Conservation (phyloP, 2,329 filamentous ascomycete species). For the Diaporthe ilicicola region DNA sequence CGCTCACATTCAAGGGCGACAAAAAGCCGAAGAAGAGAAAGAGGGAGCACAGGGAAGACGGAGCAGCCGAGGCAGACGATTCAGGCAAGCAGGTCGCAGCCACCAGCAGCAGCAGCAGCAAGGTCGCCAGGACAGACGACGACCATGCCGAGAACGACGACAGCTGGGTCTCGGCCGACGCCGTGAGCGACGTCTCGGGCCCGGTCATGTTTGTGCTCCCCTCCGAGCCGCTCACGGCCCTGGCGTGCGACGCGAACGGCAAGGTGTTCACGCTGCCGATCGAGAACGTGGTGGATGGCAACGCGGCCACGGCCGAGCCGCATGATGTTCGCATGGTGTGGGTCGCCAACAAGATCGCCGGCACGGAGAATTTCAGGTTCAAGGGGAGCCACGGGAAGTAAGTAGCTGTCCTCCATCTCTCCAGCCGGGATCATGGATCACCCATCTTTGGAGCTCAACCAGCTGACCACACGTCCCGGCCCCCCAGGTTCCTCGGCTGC, state of each 20-base stretch:
- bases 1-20: slow-evolving; percentile 95
- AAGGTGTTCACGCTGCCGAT: slow-evolving; percentile 84
- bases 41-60: slow-evolving; percentile 31
- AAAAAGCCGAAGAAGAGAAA: slow-evolving; percentile 73
- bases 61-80: slow-evolving; percentile 56
- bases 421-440: not conserved
- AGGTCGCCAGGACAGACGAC: slow-evolving; percentile 46
- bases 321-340: slow-evolving; percentile 97
- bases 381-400: slow-evolving; percentile 90
- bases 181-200: slow-evolving; percentile 76
- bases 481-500: slow-evolving; percentile 78
- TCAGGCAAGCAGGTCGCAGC: slow-evolving; percentile 57
- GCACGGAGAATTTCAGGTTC: slow-evolving; percentile 83
- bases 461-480: slow-evolving; percentile 3
- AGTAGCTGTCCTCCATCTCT: slow-evolving; percentile 36
- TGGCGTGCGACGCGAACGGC: slow-evolving; percentile 87
- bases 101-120: slow-evolving; percentile 42
- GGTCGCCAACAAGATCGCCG: slow-evolving; percentile 84
- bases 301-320: slow-evolving; percentile 87
- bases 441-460: not conserved
- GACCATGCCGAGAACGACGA: slow-evolving; percentile 71
- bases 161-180: slow-evolving; percentile 90
- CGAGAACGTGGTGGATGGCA: slow-evolving; percentile 87
- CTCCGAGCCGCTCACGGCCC: slow-evolving; percentile 74
- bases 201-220: slow-evolving; percentile 86